Evolutionary conservation across 352 stramenopile species (phyloP), one percentile per base, ranked within the genome.

Genomic region (Phytophthora gonapodyides): DNA sequence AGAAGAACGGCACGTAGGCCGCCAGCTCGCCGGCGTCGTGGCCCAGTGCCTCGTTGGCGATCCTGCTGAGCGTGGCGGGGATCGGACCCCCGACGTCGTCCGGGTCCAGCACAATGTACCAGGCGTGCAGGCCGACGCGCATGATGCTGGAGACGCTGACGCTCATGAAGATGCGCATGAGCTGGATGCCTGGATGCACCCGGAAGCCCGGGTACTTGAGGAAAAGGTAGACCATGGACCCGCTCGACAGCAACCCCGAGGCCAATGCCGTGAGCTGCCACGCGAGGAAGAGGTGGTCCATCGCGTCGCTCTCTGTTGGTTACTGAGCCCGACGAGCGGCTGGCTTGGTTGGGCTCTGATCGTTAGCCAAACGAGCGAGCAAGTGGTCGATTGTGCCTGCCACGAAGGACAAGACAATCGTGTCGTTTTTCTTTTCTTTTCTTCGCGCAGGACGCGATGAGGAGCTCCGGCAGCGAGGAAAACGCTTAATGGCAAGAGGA

Each of bases 101-200:
- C 11, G 48, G 52, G 12, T 62, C 42, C 1, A 67, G 33, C 2
- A 74, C 17, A 24, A 71, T 30, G 24, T 76, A 77, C 76, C 75
- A 85, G 42, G 81, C 71, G 13, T 89, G 78, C 42, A 93, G 69
- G 41, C 59, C 76, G 13, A 92, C 82, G 46, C 84, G 82, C 51
- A 76, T 67, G 45, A 91, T 69, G 67, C 87, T 93, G 34, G 78
- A 68, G 54, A 92, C 74, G 43, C 72, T 89, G 4, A 75, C 75
- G 17, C 76, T 82, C 38, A 94, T 56, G 49, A 92, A 88, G 51
- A 94, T 87, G 59, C 80, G 91, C 57, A 94, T 72, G 30, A 94
- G 75, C 47, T 92, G 79, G 13, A 83, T 75, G 0, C 86, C 86
- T 1, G 86, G 86, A 44, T 94, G 86, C 19, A 78, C 71, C 4